A percentile compares a stretch with the other conserved stretches of the same genome.
Evolutionary conservation across 1,284 basidiomycete genomes (phyloP).

Genomic region (Leccinum pallidistipes): DNA sequence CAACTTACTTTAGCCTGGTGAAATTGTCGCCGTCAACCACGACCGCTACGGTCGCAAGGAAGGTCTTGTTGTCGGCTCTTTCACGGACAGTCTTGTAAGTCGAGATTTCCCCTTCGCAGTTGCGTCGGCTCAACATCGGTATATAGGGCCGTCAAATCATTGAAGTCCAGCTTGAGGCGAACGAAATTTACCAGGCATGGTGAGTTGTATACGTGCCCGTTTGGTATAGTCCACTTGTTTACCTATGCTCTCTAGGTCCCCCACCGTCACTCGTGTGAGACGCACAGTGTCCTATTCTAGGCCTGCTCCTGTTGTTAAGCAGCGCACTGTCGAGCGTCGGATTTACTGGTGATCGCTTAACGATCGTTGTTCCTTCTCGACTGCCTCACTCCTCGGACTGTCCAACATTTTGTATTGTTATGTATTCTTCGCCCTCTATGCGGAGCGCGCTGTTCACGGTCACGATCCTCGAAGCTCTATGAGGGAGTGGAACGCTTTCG

Average conservation of each 20-base stretch:
- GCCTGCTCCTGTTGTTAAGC: conserved; percentile 41
- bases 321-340: conserved; percentile 60
- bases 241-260: conserved; percentile 48
- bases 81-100: conserved; percentile 67
- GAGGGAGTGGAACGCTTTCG: conserved; percentile 19
- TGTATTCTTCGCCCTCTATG: conserved; percentile 20
- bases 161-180: conserved; percentile 73
- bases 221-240: background rate
- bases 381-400: conserved; percentile 15
- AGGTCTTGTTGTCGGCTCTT: conserved; percentile 73
- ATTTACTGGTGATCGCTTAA: conserved; percentile 59
- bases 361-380: background rate
- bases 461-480: conserved; percentile 17
- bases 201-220: conserved; percentile 32
- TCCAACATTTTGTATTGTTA: conserved; percentile 36
- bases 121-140: conserved; percentile 5
- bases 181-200: conserved; percentile 68
- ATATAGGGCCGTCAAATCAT: conserved; percentile 73
- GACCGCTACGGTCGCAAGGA: conserved; percentile 61
- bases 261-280: conserved; percentile 68
- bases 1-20: conserved; percentile 55
- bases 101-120: background rate
- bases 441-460: conserved; percentile 2
- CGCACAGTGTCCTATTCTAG: conserved; percentile 63
- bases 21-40: conserved; percentile 74